These are phyloP conservation scores for Trichoderma sp. DNA, from an alignment of 2,329 filamentous ascomycete genomes.

Conservation along the genomic window DNA sequence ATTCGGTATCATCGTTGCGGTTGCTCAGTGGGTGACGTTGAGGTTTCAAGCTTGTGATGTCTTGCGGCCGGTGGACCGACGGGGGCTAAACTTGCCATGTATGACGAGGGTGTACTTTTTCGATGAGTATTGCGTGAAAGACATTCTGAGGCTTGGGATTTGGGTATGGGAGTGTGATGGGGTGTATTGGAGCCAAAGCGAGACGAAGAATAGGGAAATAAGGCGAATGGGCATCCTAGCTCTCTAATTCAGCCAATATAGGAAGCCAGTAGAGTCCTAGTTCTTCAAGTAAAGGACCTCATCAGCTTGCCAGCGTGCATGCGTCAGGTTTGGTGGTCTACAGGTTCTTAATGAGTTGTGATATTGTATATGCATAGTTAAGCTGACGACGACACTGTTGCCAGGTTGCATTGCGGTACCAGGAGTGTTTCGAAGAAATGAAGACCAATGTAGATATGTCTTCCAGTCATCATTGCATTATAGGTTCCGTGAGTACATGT, in stretches of 20 bases:
- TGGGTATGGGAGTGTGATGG: not conserved
- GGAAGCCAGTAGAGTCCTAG: not conserved
- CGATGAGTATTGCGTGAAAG: not conserved
- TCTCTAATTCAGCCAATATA: not conserved
- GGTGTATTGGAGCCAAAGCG: not conserved
- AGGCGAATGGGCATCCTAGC: not conserved
- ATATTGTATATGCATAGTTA: not conserved
- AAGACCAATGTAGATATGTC: not conserved
- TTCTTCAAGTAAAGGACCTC: not conserved
- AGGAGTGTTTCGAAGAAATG: not conserved
- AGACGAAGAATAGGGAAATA: not conserved
- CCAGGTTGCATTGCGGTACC: not conserved
- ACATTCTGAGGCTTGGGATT: not conserved
- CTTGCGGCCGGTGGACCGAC: not conserved
- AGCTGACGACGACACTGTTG: not conserved
- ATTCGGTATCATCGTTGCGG: not conserved
- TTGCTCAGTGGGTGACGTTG: not conserved
- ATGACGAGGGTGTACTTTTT: not conserved
- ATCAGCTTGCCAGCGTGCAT: too few species aligned
- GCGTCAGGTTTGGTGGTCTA: not conserved
- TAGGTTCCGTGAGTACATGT: not conserved
- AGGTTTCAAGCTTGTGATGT: not conserved
- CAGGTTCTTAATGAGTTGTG: not conserved
- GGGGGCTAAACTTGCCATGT: not conserved
- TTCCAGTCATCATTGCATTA: not conserved